Percentiles rank a stretch among this genome's conserved stretches.
These are phyloP conservation scores for Rugonectria rugulosa DNA, from an alignment of 2,329 filamentous ascomycete genomes.

Conservation along the genomic window DNA sequence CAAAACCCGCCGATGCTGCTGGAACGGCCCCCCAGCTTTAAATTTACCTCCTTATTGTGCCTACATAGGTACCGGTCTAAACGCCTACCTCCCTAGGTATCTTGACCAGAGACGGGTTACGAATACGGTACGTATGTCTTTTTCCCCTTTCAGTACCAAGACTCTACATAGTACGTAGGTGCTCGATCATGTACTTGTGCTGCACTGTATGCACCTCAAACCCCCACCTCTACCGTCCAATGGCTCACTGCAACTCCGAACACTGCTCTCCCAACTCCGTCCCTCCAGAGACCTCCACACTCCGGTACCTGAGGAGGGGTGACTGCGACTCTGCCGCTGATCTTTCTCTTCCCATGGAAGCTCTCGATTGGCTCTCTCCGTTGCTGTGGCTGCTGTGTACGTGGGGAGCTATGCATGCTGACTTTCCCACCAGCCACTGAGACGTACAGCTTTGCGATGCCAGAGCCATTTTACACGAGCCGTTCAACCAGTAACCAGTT, in stretches of 20 bases:
- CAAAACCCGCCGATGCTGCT: neutral
- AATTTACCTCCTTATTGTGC: too few species aligned
- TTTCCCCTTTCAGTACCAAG: too few species aligned
- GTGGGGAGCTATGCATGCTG: slow-evolving; percentile 4
- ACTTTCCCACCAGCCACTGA: neutral
- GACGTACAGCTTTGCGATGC: neutral
- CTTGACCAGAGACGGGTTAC: too few species aligned
- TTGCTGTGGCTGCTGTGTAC: neutral
- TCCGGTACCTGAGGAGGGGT: neutral
- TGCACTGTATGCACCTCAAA: neutral
- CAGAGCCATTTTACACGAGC: neutral
- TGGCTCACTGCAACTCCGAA: too few species aligned
- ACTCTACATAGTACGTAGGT: too few species aligned
- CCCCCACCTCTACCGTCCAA: neutral
- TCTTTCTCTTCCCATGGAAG: slow-evolving; percentile 6
- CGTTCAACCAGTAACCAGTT: neutral
- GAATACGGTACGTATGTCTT: too few species aligned
- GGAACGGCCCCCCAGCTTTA: too few species aligned
- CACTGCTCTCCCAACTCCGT: neutral
- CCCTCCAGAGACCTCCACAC: neutral
- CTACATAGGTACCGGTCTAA: too few species aligned
- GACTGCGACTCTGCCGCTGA: slow-evolving; percentile 14
- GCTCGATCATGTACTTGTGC: too few species aligned
- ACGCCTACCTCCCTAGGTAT: too few species aligned
- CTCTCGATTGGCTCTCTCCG: neutral